Conservation (phyloP, 352 stramenopile genomes). For the Phytopythium chamaehyphon region DNA sequence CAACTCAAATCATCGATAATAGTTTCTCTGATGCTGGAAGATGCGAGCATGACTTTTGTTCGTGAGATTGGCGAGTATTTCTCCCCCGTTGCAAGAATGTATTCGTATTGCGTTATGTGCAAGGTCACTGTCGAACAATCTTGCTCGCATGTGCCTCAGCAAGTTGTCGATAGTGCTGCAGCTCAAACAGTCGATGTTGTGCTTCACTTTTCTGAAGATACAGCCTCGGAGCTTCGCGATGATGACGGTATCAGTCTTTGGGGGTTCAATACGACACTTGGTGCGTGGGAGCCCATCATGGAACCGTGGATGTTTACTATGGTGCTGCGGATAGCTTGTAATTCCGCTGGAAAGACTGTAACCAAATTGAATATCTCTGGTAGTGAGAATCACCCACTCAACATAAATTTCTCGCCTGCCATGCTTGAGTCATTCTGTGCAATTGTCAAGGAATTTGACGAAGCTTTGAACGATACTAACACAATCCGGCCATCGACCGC, state of each 20-base stretch:
- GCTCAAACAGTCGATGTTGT: slow-evolving; percentile 23
- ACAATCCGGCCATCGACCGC: slow-evolving; percentile 37
- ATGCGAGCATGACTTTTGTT: slow-evolving; percentile 68
- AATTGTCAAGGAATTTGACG: slow-evolving; percentile 58
- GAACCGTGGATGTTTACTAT: slow-evolving; percentile 76
- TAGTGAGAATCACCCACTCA: slow-evolving; percentile 53
- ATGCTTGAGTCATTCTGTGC: slow-evolving; percentile 62
- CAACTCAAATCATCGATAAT: slow-evolving; percentile 16
- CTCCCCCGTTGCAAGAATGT: slow-evolving; percentile 53
- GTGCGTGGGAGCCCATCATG: slow-evolving; percentile 75
- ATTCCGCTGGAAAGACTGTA: slow-evolving; percentile 41
- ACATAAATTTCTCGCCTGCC: slow-evolving; percentile 63
- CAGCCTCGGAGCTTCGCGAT: slow-evolving; percentile 32
- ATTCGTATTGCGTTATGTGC: slow-evolving; percentile 66
- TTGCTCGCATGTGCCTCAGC: background rate
- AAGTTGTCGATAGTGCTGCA: background rate
- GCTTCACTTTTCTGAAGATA: slow-evolving; percentile 63
- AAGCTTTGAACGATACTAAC: slow-evolving; percentile 12
- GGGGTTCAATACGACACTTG: slow-evolving; percentile 71
- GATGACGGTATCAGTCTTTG: slow-evolving; percentile 76
- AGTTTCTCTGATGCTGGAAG: slow-evolving; percentile 56
- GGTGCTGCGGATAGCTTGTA: slow-evolving; percentile 22
- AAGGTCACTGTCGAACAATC: slow-evolving; percentile 36
- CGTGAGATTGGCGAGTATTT: slow-evolving; percentile 74
- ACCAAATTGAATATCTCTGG: slow-evolving; percentile 50